Evolutionary conservation across 2,329 filamentous ascomycete genomes (phyloP).

Genomic region (Elsinoe arachidis): DNA sequence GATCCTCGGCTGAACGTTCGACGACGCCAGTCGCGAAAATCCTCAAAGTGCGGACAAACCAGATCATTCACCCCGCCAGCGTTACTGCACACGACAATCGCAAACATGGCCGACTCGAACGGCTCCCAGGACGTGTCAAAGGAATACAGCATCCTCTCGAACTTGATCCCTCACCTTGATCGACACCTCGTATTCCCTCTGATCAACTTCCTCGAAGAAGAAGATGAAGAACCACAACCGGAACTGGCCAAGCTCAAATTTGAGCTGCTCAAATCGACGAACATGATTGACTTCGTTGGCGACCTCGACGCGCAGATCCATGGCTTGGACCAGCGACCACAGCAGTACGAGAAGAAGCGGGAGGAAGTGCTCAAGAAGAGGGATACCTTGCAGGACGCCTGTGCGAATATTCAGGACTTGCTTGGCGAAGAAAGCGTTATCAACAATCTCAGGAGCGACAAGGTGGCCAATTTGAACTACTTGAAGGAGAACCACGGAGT

Average conservation of each 20-base stretch:
- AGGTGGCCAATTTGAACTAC: slow-evolving; percentile 97
- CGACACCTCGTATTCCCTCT: slow-evolving; percentile 94
- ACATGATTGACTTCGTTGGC: slow-evolving; percentile 98
- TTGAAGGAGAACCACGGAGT: slow-evolving; percentile 94
- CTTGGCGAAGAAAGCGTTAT: slow-evolving; percentile 84
- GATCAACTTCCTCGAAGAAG: slow-evolving; percentile 79
- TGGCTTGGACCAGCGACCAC: slow-evolving; percentile 64
- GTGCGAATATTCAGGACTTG: slow-evolving; percentile 77
- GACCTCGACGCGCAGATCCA: slow-evolving; percentile 85
- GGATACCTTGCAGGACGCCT: slow-evolving; percentile 78
- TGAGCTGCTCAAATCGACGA: slow-evolving; percentile 88
- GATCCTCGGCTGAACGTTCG: slow-evolving; percentile 1
- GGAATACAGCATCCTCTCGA: slow-evolving; percentile 74
- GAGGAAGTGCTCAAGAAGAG: slow-evolving; percentile 78
- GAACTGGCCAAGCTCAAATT: slow-evolving; percentile 78
- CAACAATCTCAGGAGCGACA: slow-evolving; percentile 84
- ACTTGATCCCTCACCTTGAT: slow-evolving; percentile 85
- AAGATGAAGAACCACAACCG: slow-evolving; percentile 65
- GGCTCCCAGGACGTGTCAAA: slow-evolving; percentile 50
- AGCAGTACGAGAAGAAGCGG: slow-evolving; percentile 81
- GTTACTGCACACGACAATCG: slow-evolving; percentile 14
- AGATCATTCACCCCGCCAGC: slow-evolving; percentile 13
- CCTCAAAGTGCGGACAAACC: slow-evolving; percentile 11
- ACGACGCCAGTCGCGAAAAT: slow-evolving; percentile 11
- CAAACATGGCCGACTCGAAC: slow-evolving; percentile 33